Conservation (phyloP, 164 flowering plant genomes). For the Hamamelis virginiana region DNA sequence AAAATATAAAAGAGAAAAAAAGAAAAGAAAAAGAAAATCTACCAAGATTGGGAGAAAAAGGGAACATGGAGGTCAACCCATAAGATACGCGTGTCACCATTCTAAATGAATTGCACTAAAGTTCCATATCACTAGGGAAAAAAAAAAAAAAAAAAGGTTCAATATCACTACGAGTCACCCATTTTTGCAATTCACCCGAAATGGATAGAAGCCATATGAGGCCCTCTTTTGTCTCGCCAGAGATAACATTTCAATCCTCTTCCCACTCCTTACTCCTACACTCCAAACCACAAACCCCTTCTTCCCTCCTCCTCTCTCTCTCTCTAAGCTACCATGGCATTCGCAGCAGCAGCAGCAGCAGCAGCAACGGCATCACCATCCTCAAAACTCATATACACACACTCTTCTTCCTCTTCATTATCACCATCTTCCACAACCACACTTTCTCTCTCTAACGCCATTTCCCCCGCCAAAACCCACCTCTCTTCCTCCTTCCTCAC, state of each 20-base stretch:
- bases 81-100: slow-evolving; percentile 8
- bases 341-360: slow-evolving; percentile 25
- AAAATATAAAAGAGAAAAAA: too few relatives aligned
- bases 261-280: slow-evolving; percentile 3
- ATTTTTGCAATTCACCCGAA: background rate
- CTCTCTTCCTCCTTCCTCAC: slow-evolving; percentile 24
- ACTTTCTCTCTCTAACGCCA: background rate
- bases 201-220: slow-evolving; percentile 23
- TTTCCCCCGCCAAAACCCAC: slow-evolving; percentile 9
- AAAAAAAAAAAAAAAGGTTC: too few relatives aligned
- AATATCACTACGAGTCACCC: background rate
- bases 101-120: background rate
- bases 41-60: too few relatives aligned
- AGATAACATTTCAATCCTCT: slow-evolving; percentile 11
- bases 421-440: slow-evolving; percentile 7
- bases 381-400: slow-evolving; percentile 19
- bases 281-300: background rate
- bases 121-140: background rate
- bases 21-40: too few relatives aligned
- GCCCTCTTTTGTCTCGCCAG: slow-evolving; percentile 18
- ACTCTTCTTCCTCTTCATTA: slow-evolving; percentile 14
- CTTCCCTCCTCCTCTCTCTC: background rate
- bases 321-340: slow-evolving; percentile 22
- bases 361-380: slow-evolving; percentile 25
- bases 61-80: too few relatives aligned